Percentiles rank a stretch among this genome's conserved stretches.
Evolutionary conservation across 1,284 basidiomycete genomes (phyloP).

Genomic region (Inonotus obliquus): DNA sequence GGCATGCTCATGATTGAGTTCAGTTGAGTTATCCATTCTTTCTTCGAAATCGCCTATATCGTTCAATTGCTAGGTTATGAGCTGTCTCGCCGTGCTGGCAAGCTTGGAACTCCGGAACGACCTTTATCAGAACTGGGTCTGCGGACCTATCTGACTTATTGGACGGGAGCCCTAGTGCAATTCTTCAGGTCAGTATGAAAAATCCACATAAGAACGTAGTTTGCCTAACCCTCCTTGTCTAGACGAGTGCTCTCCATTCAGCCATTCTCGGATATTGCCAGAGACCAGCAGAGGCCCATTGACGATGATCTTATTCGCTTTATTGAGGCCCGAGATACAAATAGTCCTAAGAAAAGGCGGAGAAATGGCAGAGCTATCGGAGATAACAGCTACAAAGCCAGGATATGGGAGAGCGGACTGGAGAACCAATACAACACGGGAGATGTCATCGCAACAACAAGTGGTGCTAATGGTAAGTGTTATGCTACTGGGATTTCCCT

Average conservation of each 20-base stretch:
- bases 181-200: constrained; percentile 60
- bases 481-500: background rate
- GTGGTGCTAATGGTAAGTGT: constrained; percentile 13
- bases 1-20: constrained; percentile 98
- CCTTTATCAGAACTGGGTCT: constrained; percentile 92
- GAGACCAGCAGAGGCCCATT: background rate
- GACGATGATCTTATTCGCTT: constrained; percentile 16
- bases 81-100: constrained; percentile 72
- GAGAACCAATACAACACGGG: constrained; percentile 10
- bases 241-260: constrained; percentile 20
- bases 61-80: constrained; percentile 70
- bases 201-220: background rate
- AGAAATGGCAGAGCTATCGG: background rate
- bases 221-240: background rate
- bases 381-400: background rate
- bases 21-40: constrained; percentile 53
- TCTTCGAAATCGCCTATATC: background rate
- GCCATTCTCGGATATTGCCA: constrained; percentile 10
- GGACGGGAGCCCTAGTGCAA: constrained; percentile 82
- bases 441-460: constrained; percentile 15
- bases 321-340: background rate
- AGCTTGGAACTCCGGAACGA: constrained; percentile 90
- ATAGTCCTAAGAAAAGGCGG: background rate
- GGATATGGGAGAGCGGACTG: constrained; percentile 6
- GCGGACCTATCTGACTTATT: constrained; percentile 88